Evolutionary conservation across 2,329 filamentous ascomycete genomes (phyloP).

Genomic region (Fusarium miscanthi): DNA sequence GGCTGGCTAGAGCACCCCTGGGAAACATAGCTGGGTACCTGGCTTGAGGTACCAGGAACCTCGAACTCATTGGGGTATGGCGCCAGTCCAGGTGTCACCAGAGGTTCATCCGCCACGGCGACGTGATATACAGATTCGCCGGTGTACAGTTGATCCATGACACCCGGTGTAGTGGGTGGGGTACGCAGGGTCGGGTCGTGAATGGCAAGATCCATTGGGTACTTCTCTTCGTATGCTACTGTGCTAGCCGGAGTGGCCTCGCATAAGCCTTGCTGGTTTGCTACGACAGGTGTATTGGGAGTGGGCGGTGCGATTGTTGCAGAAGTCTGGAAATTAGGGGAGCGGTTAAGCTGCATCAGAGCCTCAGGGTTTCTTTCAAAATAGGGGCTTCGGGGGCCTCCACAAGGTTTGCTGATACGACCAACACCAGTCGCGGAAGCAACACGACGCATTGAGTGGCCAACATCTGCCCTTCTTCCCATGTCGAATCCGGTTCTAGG

Average conservation of each 20-base stretch:
- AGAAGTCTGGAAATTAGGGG: slow-evolving; percentile 55
- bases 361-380: slow-evolving; percentile 60
- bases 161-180: slow-evolving; percentile 64
- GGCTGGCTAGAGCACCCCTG: slow-evolving; percentile 57
- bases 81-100: slow-evolving; percentile 60
- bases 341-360: slow-evolving; percentile 56
- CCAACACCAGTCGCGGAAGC: slow-evolving; percentile 61
- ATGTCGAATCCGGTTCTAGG: slow-evolving; percentile 63
- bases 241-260: slow-evolving; percentile 54
- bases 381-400: slow-evolving; percentile 52
- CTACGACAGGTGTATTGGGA: slow-evolving; percentile 60
- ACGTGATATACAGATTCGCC: slow-evolving; percentile 55
- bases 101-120: slow-evolving; percentile 58
- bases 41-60: slow-evolving; percentile 53
- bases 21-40: slow-evolving; percentile 59
- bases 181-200: slow-evolving; percentile 62
- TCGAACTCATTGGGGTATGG: slow-evolving; percentile 61
- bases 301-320: slow-evolving; percentile 60
- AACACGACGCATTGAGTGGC: slow-evolving; percentile 64
- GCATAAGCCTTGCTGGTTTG: slow-evolving; percentile 51
- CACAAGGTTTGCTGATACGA: slow-evolving; percentile 49
- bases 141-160: slow-evolving; percentile 56
- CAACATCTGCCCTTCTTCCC: slow-evolving; percentile 56
- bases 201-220: slow-evolving; percentile 45
- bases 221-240: slow-evolving; percentile 48